These are phyloP conservation scores for Entamoeba histolytica DNA, from an alignment of 208 protist species.

Conservation along the genomic window DNA sequence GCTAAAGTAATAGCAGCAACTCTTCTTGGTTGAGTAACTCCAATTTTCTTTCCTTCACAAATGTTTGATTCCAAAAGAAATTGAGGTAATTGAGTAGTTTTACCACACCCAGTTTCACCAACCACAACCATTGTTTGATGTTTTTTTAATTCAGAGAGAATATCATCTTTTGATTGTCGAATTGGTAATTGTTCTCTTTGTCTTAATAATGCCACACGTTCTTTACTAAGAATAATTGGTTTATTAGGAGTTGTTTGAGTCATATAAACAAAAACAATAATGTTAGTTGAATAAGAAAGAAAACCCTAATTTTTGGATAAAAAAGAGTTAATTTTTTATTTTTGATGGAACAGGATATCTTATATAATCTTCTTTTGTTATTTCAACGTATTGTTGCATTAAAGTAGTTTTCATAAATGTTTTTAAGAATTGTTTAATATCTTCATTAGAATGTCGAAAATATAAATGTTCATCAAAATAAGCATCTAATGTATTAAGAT, in stretches of 20 bases:
- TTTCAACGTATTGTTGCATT: neutral
- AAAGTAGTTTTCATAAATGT: neutral
- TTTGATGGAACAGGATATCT: neutral
- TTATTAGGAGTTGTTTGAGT: too few relatives aligned
- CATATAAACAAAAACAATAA: too few relatives aligned
- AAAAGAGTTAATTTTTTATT: neutral
- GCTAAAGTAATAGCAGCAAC: conserved; percentile 88
- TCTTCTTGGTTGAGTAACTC: conserved; percentile 46
- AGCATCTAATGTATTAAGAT: neutral
- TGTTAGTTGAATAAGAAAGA: too few relatives aligned
- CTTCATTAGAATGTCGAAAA: neutral
- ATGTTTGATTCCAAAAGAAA: neutral
- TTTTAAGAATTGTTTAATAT: neutral
- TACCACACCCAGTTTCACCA: conserved; percentile 6
- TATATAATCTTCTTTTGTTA: neutral
- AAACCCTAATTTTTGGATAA: neutral
- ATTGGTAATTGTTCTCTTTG: neutral
- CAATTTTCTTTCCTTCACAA: neutral
- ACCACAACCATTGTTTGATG: neutral
- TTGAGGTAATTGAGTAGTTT: neutral
- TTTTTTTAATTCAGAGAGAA: neutral
- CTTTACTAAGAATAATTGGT: neutral
- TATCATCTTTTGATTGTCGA: neutral
- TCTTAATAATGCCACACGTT: neutral
- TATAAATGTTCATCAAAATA: neutral